Evolutionary conservation across 1,284 basidiomycete species (phyloP).

Genomic region (Rhodotorula sp.): DNA sequence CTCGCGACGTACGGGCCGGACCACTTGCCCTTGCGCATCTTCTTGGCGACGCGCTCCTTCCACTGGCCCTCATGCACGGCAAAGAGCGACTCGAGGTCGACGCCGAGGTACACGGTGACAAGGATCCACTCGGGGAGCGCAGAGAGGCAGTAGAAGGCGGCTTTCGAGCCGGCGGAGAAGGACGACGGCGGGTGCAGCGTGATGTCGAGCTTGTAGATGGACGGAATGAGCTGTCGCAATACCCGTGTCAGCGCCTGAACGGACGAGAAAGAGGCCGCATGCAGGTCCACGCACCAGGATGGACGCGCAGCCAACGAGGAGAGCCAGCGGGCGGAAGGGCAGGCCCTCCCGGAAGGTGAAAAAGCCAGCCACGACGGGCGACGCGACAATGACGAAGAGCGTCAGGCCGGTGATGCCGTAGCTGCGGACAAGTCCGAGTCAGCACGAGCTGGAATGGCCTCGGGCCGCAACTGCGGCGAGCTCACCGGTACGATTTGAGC

Average conservation of each 20-base stretch:
- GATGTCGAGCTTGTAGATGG: slow-evolving; percentile 22
- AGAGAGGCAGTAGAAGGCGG: slow-evolving; percentile 29
- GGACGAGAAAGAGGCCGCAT: not conserved
- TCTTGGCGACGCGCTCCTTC: slow-evolving; percentile 23
- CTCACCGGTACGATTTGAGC: slow-evolving; percentile 15
- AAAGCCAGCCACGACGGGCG: not conserved
- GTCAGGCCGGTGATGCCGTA: slow-evolving; percentile 5
- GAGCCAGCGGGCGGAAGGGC: not conserved
- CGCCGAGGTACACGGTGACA: not conserved
- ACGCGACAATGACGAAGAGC: slow-evolving; percentile 4
- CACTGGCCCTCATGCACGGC: slow-evolving; percentile 3
- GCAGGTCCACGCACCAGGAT: slow-evolving; percentile 11
- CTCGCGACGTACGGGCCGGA: not conserved
- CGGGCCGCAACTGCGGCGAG: not conserved
- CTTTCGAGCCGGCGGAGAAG: slow-evolving; percentile 13
- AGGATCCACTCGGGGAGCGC: slow-evolving; percentile 22
- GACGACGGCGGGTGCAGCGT: slow-evolving; percentile 5
- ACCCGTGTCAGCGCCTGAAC: not conserved
- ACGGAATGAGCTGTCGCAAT: slow-evolving; percentile 3
- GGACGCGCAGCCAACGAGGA: not conserved
- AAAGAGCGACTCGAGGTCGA: slow-evolving; percentile 22
- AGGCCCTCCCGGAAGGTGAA: not conserved
- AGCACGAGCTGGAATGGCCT: too few relatives aligned
- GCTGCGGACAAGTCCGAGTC: not conserved
- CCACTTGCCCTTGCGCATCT: slow-evolving; percentile 13